A percentile compares a stretch with the other conserved stretches of the same genome.
phyloP scores from a whole-genome alignment of 169 alveolate genomes.

The Plasmodium gonderi region DNA sequence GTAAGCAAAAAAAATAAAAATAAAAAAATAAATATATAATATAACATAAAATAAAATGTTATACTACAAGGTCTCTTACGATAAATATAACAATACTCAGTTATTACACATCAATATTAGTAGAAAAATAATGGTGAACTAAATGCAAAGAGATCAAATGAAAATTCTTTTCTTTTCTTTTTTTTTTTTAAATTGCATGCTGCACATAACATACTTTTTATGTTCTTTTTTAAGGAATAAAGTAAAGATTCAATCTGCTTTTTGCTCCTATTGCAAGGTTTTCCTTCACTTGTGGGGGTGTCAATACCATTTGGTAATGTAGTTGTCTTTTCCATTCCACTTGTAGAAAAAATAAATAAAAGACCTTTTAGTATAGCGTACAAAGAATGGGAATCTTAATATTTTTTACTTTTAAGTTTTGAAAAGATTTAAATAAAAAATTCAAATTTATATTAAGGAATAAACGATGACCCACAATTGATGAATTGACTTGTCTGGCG shows the following conservation, averaged over 20 bases:
- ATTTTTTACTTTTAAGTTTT: not conserved
- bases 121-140: not conserved
- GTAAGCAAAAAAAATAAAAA: not conserved
- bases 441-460: not conserved
- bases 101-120: not conserved
- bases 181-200: not conserved
- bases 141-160: not conserved
- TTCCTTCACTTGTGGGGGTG: not conserved
- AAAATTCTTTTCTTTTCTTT: not conserved
- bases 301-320: not conserved
- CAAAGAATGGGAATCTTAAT: not conserved
- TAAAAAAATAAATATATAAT: not conserved
- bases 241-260: slow-evolving; percentile 51
- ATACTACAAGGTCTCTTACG: not conserved
- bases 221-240: slow-evolving; percentile 39
- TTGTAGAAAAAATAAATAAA: not conserved
- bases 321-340: slow-evolving; percentile 8
- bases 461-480: not conserved
- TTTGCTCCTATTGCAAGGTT: slow-evolving; percentile 29
- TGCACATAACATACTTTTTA: slow-evolving; percentile 28
- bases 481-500: not conserved
- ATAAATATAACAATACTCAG: not conserved
- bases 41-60: no score
- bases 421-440: not conserved
- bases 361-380: not conserved